Percentiles rank a stretch among this genome's conserved stretches.
phyloP scores from a whole-genome alignment of 176 grass and related monocot genomes.

The Ampelocalamus luodianensis region DNA sequence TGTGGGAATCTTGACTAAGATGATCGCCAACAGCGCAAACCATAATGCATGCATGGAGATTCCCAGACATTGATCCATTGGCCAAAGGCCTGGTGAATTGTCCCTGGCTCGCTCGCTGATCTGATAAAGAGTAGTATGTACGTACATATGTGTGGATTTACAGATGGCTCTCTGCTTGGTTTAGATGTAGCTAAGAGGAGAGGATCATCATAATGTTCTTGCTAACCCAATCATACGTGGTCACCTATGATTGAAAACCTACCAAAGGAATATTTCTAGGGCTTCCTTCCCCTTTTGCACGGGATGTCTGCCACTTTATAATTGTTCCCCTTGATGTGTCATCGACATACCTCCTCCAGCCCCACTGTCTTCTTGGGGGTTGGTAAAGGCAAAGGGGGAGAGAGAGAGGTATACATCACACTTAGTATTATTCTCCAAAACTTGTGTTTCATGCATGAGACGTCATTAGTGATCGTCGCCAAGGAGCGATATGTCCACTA shows the following conservation, averaged over 20 bases:
- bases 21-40: conserved; percentile 1
- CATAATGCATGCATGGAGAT: conserved; percentile 38
- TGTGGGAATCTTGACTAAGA: conserved; percentile 76
- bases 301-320: too few species aligned
- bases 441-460: too few species aligned
- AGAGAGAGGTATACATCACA: too few species aligned
- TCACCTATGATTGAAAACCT: conserved; percentile 61
- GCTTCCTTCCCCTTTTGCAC: too few species aligned
- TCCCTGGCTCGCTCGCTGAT: background rate
- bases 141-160: background rate
- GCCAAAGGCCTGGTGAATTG: background rate
- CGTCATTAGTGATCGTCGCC: too few species aligned
- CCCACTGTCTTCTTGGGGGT: too few species aligned
- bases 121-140: background rate
- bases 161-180: background rate
- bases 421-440: too few species aligned
- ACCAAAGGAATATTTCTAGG: too few species aligned
- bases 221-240: conserved; percentile 79
- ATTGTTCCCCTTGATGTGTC: too few species aligned
- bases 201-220: conserved; percentile 10
- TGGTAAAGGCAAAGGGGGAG: too few species aligned
- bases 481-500: too few species aligned
- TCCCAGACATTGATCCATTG: background rate
- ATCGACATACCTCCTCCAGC: too few species aligned
- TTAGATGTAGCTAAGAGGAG: background rate